These are phyloP conservation scores for Pleurotus citrinopileatus DNA, from an alignment of 768 basidiomycete genomes.

Conservation along the genomic window DNA sequence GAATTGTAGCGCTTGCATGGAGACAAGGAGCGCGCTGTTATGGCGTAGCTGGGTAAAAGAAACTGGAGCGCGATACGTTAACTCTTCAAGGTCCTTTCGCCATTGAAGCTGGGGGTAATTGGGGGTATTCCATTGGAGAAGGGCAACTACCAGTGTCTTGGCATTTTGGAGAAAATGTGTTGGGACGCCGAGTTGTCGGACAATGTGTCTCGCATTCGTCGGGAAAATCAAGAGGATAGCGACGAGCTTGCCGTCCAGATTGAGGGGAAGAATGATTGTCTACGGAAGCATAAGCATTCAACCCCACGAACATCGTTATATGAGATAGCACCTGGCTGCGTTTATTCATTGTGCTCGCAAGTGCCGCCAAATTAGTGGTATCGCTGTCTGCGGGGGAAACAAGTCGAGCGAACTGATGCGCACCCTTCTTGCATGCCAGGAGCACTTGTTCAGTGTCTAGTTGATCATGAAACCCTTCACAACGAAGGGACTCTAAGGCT, in stretches of 20 bases:
- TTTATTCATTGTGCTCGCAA: constrained; percentile 45
- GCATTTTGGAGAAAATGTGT: constrained; percentile 24
- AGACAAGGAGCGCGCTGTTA: constrained; percentile 30
- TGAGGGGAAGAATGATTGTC: constrained; percentile 48
- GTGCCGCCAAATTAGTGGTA: constrained; percentile 31
- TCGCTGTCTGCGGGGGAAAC: constrained; percentile 39
- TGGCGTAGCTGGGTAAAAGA: constrained; percentile 14
- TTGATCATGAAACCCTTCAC: constrained; percentile 47
- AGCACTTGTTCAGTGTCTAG: constrained; percentile 45
- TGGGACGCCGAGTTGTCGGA: constrained; percentile 39
- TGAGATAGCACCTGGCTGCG: constrained; percentile 40
- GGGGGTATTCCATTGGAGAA: constrained; percentile 46
- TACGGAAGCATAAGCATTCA: constrained; percentile 20
- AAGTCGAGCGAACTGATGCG: constrained; percentile 59
- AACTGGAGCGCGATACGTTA: neutral
- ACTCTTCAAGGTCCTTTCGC: constrained; percentile 8
- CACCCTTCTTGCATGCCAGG: constrained; percentile 42
- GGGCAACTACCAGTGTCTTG: constrained; percentile 35
- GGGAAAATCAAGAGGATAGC: constrained; percentile 61
- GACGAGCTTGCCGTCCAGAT: constrained; percentile 42
- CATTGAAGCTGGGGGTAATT: constrained; percentile 29
- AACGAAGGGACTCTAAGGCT: constrained; percentile 35
- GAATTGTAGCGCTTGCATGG: constrained; percentile 43
- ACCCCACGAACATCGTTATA: constrained; percentile 6
- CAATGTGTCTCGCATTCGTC: constrained; percentile 29